These are phyloP conservation scores for Rhodotorula sp. DNA, from an alignment of 1,284 basidiomycete species.

Conservation along the genomic window DNA sequence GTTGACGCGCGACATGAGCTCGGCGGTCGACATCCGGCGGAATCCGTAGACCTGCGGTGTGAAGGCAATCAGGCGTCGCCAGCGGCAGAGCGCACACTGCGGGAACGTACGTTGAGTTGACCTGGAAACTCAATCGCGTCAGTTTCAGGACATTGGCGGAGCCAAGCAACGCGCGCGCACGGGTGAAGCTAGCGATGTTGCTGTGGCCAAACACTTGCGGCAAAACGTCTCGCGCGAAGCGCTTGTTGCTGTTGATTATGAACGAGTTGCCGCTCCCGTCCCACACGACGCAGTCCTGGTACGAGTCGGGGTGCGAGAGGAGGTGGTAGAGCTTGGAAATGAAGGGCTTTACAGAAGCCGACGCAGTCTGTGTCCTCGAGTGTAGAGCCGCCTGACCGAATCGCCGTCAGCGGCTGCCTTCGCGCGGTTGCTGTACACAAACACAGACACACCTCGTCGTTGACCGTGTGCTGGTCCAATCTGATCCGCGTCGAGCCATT, in stretches of 20 bases:
- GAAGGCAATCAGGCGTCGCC: not conserved
- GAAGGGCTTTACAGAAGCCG: slow-evolving; percentile 29
- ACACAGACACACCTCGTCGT: no score
- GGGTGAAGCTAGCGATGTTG: slow-evolving; percentile 33
- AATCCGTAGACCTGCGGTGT: slow-evolving; percentile 29
- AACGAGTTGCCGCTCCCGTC: slow-evolving; percentile 24
- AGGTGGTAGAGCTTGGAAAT: slow-evolving; percentile 31
- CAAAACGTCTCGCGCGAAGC: slow-evolving; percentile 21
- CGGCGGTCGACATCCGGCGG: slow-evolving; percentile 13
- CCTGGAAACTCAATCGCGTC: slow-evolving; percentile 4
- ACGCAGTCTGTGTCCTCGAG: no score
- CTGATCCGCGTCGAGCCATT: no score
- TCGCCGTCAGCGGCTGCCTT: no score
- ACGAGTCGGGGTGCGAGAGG: slow-evolving; percentile 15
- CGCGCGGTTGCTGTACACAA: no score
- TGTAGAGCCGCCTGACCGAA: no score
- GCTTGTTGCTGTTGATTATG: slow-evolving; percentile 24
- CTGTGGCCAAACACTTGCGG: slow-evolving; percentile 22
- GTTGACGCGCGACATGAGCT: slow-evolving; percentile 18
- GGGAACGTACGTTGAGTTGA: slow-evolving; percentile 25
- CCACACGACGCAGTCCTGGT: slow-evolving; percentile 31
- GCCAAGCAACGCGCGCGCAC: no score
- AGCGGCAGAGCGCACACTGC: not conserved
- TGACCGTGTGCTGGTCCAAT: no score
- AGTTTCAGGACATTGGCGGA: no score